Base-by-base conservation (phyloP, 192 early-diverging fungal genomes). In the Lunasporangiospora selenospora region DNA sequence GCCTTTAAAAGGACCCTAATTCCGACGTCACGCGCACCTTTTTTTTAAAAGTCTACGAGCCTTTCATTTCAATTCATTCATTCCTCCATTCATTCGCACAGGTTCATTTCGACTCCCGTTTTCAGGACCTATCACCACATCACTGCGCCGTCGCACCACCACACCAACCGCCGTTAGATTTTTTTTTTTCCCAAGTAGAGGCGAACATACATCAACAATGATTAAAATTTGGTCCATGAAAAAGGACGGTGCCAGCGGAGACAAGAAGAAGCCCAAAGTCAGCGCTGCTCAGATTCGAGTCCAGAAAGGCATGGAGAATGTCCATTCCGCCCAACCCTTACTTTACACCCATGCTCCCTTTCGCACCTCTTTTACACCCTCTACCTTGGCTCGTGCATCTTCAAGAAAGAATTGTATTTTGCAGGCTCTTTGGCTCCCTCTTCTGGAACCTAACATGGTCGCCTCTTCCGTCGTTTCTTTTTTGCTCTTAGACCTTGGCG, bases 191-290 rank as follows among this genome's bases (percentile, higher is more conserved):
- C 15, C 37, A 38, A 38, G 7, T 38, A 8, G 6, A 12, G 10
- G 8, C 27, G 40, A 10, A 56, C 18, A 39, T 29, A 32, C 24
- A 23, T 26, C 50, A n/a, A 77, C 40, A 45, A 94, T 93, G 93
- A 85, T 92, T 52, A 93, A 94, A 77, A 93, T 98, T 59, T 95
- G 94, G 93, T 81, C 83, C 23, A 80, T 95, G 75, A 95, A 94
- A 75, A 91, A 92, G 69, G 84, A 89, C 18, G 85, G 87, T 59
- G 90, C 83, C 24, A 79, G 78, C 32, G 91, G 83, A 24, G 89
- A 90, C 62, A 86, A 86, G 64, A 86, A 79, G 62, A 92, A 92
- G 70, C 84, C 91, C 3, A 93, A 91, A 73, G 87, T 87, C 5
- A 87, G 92, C 29, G 93, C 95, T 1, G 92, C 90, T 6, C 90